Evolutionary conservation across 2,329 filamentous ascomycete species (phyloP), one percentile per base, ranked within the genome.

Genomic region (Plectosphaerella plurivora): DNA sequence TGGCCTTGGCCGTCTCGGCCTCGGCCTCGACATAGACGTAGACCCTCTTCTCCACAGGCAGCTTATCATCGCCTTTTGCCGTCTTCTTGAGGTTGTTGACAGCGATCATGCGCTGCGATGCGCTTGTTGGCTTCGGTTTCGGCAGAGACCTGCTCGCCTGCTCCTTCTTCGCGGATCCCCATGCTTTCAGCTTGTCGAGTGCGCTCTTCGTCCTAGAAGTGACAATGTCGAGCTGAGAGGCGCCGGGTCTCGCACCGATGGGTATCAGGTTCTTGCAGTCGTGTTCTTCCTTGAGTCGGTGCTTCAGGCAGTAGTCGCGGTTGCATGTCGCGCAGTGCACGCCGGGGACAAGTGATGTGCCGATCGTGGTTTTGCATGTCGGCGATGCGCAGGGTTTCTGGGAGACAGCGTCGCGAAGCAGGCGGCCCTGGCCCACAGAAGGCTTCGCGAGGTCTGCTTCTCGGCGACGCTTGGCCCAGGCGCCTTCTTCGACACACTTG

Each of bases 11-110:
- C 1, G 91, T 95, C 62, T 90, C 89, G 10, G 89, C 89, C 63
- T 92, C 91, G 0, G 93, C 94, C 66, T 97, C 93, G 16, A 97
- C 89, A 65, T 89, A 86, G 1, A 99, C 65, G 65, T 97, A 97
- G 2, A 99, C 73, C n/a, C 94, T 77, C 73, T 95, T 96, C 58
- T 96, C 91, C 0, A 76, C 68, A 0, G 91, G 77, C 0, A 97
- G 70, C 62, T 91, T 93, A 10, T 84, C 84, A 58, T 97, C 93
- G 1, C 95, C 95, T 72, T 96, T 97, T 3, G 94, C 93, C 1
- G 81, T 84, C 66, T 87, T 88, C 73, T 96, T 97, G 42, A 99
- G 75, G 10, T 81, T 83, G 57, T 91, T 91, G 7, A 93, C 76
- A 6, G 87, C 89, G 3, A 85, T 75, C 16, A 89, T 60, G 3